Percentiles rank a stretch among this genome's conserved stretches.
Conservation (phyloP, 2,329 filamentous ascomycete species). For the Colletotrichum brevisporum region DNA sequence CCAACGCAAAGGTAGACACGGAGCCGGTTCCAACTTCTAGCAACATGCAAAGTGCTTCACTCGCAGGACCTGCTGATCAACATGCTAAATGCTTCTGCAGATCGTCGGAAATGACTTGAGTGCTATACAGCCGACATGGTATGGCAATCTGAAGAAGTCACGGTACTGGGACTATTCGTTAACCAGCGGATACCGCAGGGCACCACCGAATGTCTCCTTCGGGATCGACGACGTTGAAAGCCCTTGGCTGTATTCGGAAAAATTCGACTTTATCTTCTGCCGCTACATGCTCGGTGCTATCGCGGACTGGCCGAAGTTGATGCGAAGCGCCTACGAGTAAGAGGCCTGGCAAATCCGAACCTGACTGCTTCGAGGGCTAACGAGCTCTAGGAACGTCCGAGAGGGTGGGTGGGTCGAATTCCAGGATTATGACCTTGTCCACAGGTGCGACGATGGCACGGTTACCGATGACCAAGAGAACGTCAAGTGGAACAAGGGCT, state of each 20-base stretch:
- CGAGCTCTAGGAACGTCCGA: constrained; percentile 40
- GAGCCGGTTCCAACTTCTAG: too few relatives aligned
- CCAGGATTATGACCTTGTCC: constrained; percentile 46
- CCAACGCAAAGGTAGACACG: constrained; percentile 45
- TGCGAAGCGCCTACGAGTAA: constrained; percentile 40
- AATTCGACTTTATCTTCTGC: constrained; percentile 52
- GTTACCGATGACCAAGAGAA: constrained; percentile 43
- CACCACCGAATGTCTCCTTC: constrained; percentile 77
- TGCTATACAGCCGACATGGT: constrained; percentile 35
- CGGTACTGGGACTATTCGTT: too few relatives aligned
- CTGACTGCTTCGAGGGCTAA: too few relatives aligned
- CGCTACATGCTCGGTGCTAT: constrained; percentile 29
- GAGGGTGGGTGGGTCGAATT: constrained; percentile 52
- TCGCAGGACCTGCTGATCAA: too few relatives aligned
- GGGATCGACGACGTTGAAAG: constrained; percentile 76
- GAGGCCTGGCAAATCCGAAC: too few relatives aligned
- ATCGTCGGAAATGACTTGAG: constrained; percentile 50
- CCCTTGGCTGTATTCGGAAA: constrained; percentile 53
- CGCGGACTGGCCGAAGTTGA: constrained; percentile 23
- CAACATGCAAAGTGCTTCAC: too few relatives aligned
- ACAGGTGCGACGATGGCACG: constrained; percentile 47
- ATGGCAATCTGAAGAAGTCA: neutral
- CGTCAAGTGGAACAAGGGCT: constrained; percentile 41
- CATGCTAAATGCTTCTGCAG: constrained; percentile 23
- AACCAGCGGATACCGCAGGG: constrained; percentile 30